phyloP scores from a whole-genome alignment of 108 stramenopile genomes.

The Fistulifera solaris region DNA sequence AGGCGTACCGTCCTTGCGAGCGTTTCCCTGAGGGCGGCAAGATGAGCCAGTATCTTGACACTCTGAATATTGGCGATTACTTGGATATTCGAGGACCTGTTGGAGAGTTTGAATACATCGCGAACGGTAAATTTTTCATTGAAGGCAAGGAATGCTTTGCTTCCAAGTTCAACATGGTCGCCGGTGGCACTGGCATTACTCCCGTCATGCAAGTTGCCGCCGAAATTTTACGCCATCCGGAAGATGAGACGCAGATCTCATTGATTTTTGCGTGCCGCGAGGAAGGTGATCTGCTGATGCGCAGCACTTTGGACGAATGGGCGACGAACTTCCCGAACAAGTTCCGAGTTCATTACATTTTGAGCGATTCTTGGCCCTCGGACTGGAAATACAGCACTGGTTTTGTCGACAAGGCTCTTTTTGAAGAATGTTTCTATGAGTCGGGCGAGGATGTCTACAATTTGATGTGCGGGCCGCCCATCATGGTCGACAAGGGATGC shows the following conservation, averaged over 20 bases:
- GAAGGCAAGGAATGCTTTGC: slow-evolving; percentile 54
- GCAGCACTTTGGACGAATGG: slow-evolving; percentile 86
- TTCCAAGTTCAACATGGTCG: slow-evolving; percentile 87
- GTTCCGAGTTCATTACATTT: slow-evolving; percentile 91
- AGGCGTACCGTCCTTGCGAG: slow-evolving; percentile 79
- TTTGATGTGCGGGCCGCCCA: slow-evolving; percentile 96
- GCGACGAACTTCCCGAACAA: slow-evolving; percentile 63
- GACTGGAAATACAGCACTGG: slow-evolving; percentile 84
- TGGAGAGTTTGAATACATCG: slow-evolving; percentile 89
- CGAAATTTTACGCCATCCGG: slow-evolving; percentile 77
- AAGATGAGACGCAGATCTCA: slow-evolving; percentile 77
- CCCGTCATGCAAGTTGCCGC: slow-evolving; percentile 89
- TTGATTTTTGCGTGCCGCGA: slow-evolving; percentile 92
- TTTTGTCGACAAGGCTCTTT: slow-evolving; percentile 81
- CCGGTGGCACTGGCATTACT: slow-evolving; percentile 97
- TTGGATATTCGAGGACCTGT: slow-evolving; percentile 86
- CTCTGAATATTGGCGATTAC: slow-evolving; percentile 80
- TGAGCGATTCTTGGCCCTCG: slow-evolving; percentile 60
- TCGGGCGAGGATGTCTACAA: slow-evolving; percentile 58
- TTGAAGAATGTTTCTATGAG: slow-evolving; percentile 61
- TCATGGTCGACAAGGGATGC: slow-evolving; percentile 91
- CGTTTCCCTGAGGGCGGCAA: slow-evolving; percentile 94
- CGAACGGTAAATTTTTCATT: slow-evolving; percentile 80
- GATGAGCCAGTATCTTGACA: slow-evolving; percentile 88
- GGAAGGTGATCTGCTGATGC: slow-evolving; percentile 89